Conservation (phyloP, 176 grass and related monocot species). For the Carex parvula region DNA sequence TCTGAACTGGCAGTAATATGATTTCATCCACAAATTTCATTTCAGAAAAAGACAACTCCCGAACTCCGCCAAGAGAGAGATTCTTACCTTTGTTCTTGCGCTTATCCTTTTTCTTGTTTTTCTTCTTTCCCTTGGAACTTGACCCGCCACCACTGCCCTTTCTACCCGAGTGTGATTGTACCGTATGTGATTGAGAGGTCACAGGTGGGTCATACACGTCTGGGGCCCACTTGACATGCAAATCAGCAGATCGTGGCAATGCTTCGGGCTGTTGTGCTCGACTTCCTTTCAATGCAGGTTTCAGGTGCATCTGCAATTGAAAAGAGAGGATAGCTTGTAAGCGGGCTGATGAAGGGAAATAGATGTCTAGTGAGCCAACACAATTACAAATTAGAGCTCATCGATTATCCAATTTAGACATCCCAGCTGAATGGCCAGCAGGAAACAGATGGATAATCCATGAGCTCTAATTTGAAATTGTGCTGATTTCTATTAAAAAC, state of each 20-base stretch:
- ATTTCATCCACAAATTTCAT: constrained; percentile 7
- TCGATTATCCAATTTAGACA: neutral
- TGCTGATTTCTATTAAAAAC: neutral
- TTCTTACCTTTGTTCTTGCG: constrained; percentile 30
- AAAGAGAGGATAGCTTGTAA: neutral
- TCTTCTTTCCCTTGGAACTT: constrained; percentile 34
- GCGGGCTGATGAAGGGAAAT: neutral
- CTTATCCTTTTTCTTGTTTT: constrained; percentile 34
- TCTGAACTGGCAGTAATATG: neutral
- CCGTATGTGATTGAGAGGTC: constrained; percentile 34
- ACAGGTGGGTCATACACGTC: constrained; percentile 45
- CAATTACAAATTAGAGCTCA: too few species aligned
- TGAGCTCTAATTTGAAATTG: neutral
- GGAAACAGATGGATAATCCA: neutral
- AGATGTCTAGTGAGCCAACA: too few species aligned
- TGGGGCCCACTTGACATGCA: constrained; percentile 43
- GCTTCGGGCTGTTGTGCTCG: constrained; percentile 20
- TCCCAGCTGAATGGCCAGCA: neutral
- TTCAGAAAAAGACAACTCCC: neutral
- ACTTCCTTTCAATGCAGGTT: constrained; percentile 39
- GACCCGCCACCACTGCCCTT: neutral
- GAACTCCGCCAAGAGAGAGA: neutral
- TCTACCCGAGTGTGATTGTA: constrained; percentile 14
- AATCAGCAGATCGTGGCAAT: neutral
- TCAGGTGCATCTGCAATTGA: neutral